Conservation (phyloP, 805 yeast genomes). For the Metschnikowia borealis region DNA sequence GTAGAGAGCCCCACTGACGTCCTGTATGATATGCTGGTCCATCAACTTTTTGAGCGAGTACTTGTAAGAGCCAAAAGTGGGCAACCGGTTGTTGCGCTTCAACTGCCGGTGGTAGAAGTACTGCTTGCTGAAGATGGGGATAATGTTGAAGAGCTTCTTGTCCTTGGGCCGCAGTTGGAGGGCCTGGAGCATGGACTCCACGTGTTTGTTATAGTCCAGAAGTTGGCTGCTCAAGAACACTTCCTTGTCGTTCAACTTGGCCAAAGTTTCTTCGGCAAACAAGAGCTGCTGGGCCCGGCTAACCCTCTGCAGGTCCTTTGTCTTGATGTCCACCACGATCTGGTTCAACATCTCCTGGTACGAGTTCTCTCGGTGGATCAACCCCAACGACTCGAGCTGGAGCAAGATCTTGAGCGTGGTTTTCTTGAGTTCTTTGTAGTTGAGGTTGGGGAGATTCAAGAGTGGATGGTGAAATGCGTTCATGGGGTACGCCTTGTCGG, state of each 20-base stretch:
- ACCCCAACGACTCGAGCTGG: conserved; percentile 67
- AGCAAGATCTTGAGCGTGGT: conserved; percentile 69
- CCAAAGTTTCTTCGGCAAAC: conserved; percentile 39
- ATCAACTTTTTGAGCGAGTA: conserved; percentile 70
- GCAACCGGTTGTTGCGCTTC: conserved; percentile 60
- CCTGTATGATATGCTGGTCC: conserved; percentile 66
- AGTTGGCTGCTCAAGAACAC: conserved; percentile 43
- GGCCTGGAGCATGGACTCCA: conserved; percentile 41
- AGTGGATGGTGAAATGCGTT: conserved; percentile 25
- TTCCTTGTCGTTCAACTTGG: conserved; percentile 44
- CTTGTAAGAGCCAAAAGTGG: conserved; percentile 73
- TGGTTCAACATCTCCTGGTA: conserved; percentile 79
- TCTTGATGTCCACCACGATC: conserved; percentile 73
- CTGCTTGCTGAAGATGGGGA: conserved; percentile 63
- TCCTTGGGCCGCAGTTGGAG: conserved; percentile 45
- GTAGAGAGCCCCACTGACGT: conserved; percentile 50
- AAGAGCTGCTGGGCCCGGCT: conserved; percentile 39
- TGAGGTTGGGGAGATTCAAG: conserved; percentile 45
- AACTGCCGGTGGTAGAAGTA: conserved; percentile 71
- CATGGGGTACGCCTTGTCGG: neutral
- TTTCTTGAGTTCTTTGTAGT: conserved; percentile 75
- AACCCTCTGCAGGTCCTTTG: conserved; percentile 42
- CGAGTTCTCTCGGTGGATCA: conserved; percentile 60
- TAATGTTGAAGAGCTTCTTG: conserved; percentile 44
- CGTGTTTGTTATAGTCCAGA: conserved; percentile 44